Conservation (phyloP, 169 alveolate species). For the Pseudocohnilembus persalinus region DNA sequence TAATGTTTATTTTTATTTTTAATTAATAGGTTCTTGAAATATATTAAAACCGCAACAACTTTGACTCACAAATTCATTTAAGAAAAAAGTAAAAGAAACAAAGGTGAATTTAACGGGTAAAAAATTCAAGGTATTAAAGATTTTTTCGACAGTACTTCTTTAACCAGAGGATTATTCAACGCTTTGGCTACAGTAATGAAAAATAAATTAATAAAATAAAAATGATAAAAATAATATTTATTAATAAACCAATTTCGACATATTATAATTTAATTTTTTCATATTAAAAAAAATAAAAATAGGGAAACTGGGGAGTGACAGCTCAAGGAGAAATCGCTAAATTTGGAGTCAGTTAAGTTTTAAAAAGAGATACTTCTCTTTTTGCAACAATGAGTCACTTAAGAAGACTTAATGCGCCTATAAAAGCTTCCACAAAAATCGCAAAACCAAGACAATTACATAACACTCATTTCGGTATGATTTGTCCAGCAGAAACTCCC, state of each 20-base stretch:
- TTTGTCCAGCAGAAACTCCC: conserved; percentile 99
- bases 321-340: conserved; percentile 95
- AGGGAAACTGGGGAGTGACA: conserved; percentile 99
- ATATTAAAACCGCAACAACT: too few species aligned
- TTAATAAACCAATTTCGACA: too few species aligned
- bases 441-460: conserved; percentile 99
- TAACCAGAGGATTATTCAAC: conserved; percentile 25
- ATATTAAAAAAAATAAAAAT: conserved; percentile 44
- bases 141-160: conserved; percentile 19
- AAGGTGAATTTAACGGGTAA: too few species aligned
- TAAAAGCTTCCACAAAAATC: conserved; percentile 98
- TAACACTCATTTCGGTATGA: conserved; percentile 99
- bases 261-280: too few species aligned
- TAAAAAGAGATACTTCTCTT: conserved; percentile 98
- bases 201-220: too few species aligned
- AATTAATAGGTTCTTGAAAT: too few species aligned
- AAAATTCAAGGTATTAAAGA: too few species aligned
- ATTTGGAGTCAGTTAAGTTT: conserved; percentile 97
- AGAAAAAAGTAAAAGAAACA: conserved; percentile 19
- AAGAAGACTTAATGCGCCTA: conserved; percentile 98
- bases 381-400: conserved; percentile 97
- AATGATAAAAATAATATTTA: too few species aligned
- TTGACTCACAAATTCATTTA: neutral
- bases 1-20: too few species aligned
- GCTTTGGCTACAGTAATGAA: conserved; percentile 43